Evolutionary conservation across 139 green algal species (phyloP).

Genomic region (Deuterostichococcus epilithicus): DNA sequence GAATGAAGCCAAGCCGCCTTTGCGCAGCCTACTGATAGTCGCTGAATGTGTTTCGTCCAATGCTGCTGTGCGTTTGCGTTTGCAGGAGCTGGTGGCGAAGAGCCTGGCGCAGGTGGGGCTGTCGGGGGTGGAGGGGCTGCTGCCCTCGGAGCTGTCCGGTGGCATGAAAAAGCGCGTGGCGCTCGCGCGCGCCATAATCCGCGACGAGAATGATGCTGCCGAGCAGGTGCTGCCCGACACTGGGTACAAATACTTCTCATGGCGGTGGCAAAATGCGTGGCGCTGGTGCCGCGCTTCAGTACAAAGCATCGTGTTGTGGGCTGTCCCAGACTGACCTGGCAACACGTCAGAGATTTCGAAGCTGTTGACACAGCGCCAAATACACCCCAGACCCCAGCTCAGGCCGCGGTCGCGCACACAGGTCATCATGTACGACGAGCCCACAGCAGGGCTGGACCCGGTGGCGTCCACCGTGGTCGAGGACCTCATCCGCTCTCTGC

Average conservation of each 20-base stretch:
- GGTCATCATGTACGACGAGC: conserved; percentile 99
- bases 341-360: too few species aligned
- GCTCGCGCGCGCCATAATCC: conserved; percentile 82
- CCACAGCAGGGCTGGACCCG: conserved; percentile 95
- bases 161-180: conserved; percentile 99
- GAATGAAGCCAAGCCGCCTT: too few species aligned
- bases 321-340: too few species aligned
- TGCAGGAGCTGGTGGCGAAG: conserved; percentile 63
- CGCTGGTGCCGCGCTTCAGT: background rate
- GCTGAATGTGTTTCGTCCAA: too few species aligned
- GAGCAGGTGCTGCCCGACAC: conserved; percentile 40
- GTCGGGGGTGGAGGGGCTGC: conserved; percentile 81
- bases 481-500: conserved; percentile 90
- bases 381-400: too few species aligned
- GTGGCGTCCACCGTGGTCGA: conserved; percentile 96
- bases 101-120: conserved; percentile 87
- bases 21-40: too few species aligned
- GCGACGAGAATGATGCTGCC: conserved; percentile 27
- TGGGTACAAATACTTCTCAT: background rate
- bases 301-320: conserved; percentile 90
- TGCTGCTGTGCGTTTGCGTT: too few species aligned
- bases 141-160: conserved; percentile 89
- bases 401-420: too few species aligned
- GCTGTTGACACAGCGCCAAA: too few species aligned
- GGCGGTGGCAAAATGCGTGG: background rate